A percentile compares a stretch with the other conserved stretches of the same genome.
Evolutionary conservation across 495 filamentous ascomycete genomes (phyloP).

Genomic region (Parmelia sp.): DNA sequence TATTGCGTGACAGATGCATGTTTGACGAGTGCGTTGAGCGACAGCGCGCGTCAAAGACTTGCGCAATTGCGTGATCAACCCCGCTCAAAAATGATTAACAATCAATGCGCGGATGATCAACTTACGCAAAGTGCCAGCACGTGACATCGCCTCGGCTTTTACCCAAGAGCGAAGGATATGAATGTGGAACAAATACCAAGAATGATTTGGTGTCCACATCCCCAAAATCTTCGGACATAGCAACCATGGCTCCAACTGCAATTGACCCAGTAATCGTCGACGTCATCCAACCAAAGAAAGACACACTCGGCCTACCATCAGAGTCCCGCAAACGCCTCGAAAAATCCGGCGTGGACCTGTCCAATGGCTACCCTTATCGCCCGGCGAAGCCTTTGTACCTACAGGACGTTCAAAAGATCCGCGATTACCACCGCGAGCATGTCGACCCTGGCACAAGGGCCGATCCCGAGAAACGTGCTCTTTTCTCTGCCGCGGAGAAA

Average conservation of each 20-base stretch:
- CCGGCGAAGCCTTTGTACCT: slow-evolving; percentile 58
- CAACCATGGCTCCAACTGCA: slow-evolving; percentile 41
- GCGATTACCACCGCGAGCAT: slow-evolving; percentile 50
- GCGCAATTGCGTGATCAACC: slow-evolving; percentile 15
- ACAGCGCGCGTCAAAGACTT: not conserved
- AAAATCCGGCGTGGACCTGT: slow-evolving; percentile 58
- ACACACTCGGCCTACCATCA: slow-evolving; percentile 52
- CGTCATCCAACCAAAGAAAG: slow-evolving; percentile 47
- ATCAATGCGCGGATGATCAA: not conserved
- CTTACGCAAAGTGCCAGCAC: not conserved
- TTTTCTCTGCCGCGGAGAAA: slow-evolving; percentile 58
- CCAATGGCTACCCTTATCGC: slow-evolving; percentile 60
- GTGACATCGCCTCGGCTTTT: not conserved
- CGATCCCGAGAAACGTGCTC: slow-evolving; percentile 59
- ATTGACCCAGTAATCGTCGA: slow-evolving; percentile 42
- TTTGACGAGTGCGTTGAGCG: not conserved
- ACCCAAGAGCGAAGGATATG: not conserved
- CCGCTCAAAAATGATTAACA: slow-evolving; percentile 6
- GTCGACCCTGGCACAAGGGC: slow-evolving; percentile 58
- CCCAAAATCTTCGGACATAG: not conserved
- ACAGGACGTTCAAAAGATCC: slow-evolving; percentile 59
- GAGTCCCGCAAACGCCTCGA: slow-evolving; percentile 50
- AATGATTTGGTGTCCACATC: not conserved
- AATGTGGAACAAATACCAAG: not conserved
- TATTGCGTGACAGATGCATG: not conserved